phyloP scores from a whole-genome alignment of 2,329 filamentous ascomycete species.

The Aspergillus sp. region DNA sequence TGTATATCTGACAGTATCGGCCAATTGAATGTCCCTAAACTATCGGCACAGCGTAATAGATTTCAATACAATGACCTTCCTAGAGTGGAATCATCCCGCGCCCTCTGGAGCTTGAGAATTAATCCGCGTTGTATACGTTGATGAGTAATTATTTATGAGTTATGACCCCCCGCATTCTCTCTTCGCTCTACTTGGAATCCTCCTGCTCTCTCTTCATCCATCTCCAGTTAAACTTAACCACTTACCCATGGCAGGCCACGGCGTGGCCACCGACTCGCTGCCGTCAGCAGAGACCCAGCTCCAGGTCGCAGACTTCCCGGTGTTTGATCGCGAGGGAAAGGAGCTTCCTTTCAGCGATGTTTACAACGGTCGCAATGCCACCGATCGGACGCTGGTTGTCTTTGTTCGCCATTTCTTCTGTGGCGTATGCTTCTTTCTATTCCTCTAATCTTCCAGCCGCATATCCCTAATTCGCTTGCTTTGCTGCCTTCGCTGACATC shows the following conservation, averaged over 20 bases:
- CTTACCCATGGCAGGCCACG: background rate
- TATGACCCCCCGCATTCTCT: background rate
- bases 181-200: background rate
- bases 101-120: no score
- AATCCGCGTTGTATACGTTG: no score
- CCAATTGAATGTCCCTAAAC: no score
- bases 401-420: conserved; percentile 82
- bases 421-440: conserved; percentile 56
- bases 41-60: no score
- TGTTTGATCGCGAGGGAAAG: conserved; percentile 64
- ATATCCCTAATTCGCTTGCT: background rate
- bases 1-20: no score
- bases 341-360: conserved; percentile 62
- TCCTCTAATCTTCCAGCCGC: conserved; percentile 17
- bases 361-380: conserved; percentile 40
- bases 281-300: background rate
- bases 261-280: background rate
- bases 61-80: no score
- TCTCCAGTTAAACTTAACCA: background rate
- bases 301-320: conserved; percentile 21
- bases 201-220: background rate
- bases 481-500: background rate
- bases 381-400: conserved; percentile 64
- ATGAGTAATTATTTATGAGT: no score
- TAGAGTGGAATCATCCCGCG: no score